A percentile compares a stretch with the other conserved stretches of the same genome.
Conservation (phyloP, 306 rosid genomes). For the Pterocarpus santalinus region DNA sequence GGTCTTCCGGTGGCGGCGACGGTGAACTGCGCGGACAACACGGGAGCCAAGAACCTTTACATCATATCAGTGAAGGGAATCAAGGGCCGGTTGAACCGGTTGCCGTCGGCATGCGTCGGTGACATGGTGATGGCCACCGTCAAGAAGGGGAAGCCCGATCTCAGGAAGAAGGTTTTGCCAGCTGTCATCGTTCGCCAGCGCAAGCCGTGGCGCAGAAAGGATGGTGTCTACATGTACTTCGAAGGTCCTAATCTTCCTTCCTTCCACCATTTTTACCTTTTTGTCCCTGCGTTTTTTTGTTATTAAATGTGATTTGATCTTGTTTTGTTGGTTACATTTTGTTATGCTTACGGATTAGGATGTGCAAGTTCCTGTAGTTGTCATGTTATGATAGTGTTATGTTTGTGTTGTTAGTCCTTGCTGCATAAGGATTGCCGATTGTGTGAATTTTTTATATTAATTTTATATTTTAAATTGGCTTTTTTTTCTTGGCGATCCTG, state of each 20-base stretch:
- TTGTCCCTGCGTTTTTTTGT: too few species aligned
- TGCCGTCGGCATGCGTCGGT: slow-evolving; percentile 94
- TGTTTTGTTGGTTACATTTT: background rate
- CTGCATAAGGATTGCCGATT: background rate
- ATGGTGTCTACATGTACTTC: slow-evolving; percentile 93
- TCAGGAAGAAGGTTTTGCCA: slow-evolving; percentile 90
- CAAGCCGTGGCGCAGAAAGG: slow-evolving; percentile 96
- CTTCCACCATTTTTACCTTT: too few species aligned
- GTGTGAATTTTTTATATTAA: background rate
- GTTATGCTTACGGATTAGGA: background rate
- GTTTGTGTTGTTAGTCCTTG: background rate
- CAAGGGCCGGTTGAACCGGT: slow-evolving; percentile 84
- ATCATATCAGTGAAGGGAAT: slow-evolving; percentile 92
- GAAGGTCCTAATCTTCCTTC: slow-evolving; percentile 56
- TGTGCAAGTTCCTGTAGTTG: background rate
- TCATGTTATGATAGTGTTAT: too few species aligned
- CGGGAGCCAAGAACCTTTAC: slow-evolving; percentile 92
- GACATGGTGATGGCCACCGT: slow-evolving; percentile 99
- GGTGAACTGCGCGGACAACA: slow-evolving; percentile 91
- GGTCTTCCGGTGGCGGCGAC: slow-evolving; percentile 99
- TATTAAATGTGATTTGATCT: too few species aligned
- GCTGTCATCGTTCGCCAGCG: slow-evolving; percentile 95
- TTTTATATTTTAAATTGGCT: too few species aligned
- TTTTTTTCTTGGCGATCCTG: too few species aligned
- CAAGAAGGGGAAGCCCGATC: slow-evolving; percentile 93